Evolutionary conservation across 805 yeast species (phyloP).

Genomic region (Hanseniaspora vineae): DNA sequence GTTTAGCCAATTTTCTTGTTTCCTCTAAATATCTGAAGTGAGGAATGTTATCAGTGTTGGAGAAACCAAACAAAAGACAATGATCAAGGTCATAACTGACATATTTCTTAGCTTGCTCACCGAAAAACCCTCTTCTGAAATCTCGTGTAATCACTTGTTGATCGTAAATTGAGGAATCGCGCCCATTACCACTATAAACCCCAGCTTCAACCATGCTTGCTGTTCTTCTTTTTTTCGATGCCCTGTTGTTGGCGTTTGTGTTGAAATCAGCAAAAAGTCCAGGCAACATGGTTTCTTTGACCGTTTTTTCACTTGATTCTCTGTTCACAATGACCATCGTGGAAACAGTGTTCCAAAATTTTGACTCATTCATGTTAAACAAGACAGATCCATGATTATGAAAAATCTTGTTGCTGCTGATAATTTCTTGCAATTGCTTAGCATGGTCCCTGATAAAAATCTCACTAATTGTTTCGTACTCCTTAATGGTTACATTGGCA

Average conservation of each 20-base stretch:
- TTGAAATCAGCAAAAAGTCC: not conserved
- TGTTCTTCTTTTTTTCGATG: not conserved
- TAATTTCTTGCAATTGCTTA: not conserved
- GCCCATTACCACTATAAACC: not conserved
- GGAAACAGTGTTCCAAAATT: not conserved
- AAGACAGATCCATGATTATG: not conserved
- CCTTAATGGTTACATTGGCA: conserved; percentile 78
- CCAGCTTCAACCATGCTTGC: not conserved
- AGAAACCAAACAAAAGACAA: not conserved
- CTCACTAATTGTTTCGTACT: conserved; percentile 46
- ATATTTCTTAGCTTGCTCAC: not conserved
- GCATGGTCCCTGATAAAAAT: not conserved
- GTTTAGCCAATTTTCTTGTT: not conserved
- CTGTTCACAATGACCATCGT: not conserved
- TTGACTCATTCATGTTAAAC: not conserved
- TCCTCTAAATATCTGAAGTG: not conserved
- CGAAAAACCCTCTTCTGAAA: not conserved
- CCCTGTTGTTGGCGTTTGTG: not conserved
- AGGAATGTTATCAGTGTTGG: not conserved
- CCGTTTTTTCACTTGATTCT: not conserved
- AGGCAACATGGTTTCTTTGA: not conserved
- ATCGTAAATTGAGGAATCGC: not conserved
- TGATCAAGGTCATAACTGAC: not conserved
- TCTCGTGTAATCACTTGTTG: not conserved
- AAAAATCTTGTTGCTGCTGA: not conserved